phyloP scores from a whole-genome alignment of 116 monocot genomes.

The Cymodocea nodosa region DNA sequence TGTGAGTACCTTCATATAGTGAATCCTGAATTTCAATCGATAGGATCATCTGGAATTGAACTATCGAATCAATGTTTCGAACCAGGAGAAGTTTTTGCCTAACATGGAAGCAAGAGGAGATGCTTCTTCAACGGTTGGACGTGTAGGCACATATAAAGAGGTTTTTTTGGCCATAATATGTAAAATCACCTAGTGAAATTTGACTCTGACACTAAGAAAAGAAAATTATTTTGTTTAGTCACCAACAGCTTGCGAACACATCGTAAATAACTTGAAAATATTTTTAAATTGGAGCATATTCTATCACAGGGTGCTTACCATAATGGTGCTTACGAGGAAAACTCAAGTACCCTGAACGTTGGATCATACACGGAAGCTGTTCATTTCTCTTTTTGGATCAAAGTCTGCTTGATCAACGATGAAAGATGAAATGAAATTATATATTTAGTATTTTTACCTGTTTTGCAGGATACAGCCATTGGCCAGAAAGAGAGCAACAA shows the following conservation, averaged over 20 bases:
- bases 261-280: too few relatives aligned
- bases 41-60: neutral
- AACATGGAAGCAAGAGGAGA: neutral
- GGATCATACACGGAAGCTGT: neutral
- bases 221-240: too few relatives aligned
- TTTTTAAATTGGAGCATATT: neutral
- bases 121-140: too few relatives aligned
- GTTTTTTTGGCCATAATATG: too few relatives aligned
- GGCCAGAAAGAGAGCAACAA: neutral
- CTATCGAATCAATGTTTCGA: neutral
- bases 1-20: conserved; percentile 15
- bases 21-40: neutral
- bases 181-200: too few relatives aligned
- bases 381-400: neutral
- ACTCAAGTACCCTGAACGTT: neutral
- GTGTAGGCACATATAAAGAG: too few relatives aligned
- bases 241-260: too few relatives aligned
- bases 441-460: neutral
- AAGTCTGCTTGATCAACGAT: too few relatives aligned
- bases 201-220: too few relatives aligned
- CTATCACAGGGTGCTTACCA: neutral
- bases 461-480: neutral
- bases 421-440: too few relatives aligned
- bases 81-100: neutral
- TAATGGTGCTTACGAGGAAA: neutral